phyloP scores from a whole-genome alignment of 2,329 filamentous ascomycete genomes.

The Fusarium floridanum region DNA sequence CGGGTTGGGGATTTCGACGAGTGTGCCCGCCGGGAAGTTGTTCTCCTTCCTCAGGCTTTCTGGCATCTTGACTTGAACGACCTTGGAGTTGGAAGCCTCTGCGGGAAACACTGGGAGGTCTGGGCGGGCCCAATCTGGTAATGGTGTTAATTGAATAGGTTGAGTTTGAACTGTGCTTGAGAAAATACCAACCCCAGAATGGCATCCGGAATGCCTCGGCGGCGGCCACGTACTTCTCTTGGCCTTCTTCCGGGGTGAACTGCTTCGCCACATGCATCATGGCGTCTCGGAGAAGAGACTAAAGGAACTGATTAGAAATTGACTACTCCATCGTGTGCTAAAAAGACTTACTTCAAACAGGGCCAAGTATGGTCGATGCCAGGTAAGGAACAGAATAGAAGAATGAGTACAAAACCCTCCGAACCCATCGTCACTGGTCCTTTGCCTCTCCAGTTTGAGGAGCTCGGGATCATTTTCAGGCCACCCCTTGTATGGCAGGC shows the following conservation, averaged over 20 bases:
- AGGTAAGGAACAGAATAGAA: constrained; percentile 1
- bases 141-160: background rate
- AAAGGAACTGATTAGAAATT: background rate
- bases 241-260: background rate
- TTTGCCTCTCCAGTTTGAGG: background rate
- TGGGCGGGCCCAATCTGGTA: background rate
- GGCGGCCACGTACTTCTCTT: background rate
- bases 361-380: background rate
- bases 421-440: background rate
- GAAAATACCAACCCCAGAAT: background rate
- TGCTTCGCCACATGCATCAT: background rate
- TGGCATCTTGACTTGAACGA: background rate
- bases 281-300: background rate
- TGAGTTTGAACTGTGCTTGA: background rate
- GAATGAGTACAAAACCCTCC: background rate
- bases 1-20: background rate
- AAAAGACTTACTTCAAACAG: background rate
- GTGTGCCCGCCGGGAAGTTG: no score
- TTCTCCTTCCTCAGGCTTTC: background rate
- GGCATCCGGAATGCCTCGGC: background rate
- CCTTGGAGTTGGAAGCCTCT: background rate
- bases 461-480: background rate
- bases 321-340: no score
- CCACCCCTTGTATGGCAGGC: background rate
- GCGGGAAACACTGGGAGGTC: background rate